Conservation (phyloP, 768 basidiomycete genomes). For the Sporobolomyces pararoseus region DNA sequence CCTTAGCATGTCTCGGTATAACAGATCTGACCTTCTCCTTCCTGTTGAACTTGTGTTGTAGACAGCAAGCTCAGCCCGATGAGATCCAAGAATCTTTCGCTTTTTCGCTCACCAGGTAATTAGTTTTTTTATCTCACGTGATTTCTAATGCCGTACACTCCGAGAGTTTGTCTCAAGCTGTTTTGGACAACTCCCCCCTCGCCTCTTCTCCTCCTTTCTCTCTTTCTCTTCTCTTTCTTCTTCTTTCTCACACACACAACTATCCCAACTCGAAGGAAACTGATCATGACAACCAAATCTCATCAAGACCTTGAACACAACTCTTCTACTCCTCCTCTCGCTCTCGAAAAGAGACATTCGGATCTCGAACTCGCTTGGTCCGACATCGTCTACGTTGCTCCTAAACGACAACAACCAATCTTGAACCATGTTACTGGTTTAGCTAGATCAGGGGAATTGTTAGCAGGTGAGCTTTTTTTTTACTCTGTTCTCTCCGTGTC, state of each 20-base stretch:
- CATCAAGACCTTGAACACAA: background rate
- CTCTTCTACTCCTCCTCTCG: background rate
- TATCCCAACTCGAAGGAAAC: too few relatives aligned
- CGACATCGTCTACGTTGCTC: slow-evolving; percentile 5
- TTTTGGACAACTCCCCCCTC: background rate
- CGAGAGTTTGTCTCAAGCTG: background rate
- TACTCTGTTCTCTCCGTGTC: background rate
- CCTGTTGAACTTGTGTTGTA: too few relatives aligned
- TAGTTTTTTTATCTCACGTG: background rate
- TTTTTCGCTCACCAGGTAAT: too few relatives aligned
- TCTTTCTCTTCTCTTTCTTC: background rate
- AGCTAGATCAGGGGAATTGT: slow-evolving; percentile 43
- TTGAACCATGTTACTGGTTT: slow-evolving; percentile 36
- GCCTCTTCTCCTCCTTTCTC: background rate
- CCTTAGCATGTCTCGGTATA: too few relatives aligned
- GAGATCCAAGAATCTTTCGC: too few relatives aligned
- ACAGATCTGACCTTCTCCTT: too few relatives aligned
- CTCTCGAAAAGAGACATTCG: background rate
- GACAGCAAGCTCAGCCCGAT: too few relatives aligned
- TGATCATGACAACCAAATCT: background rate
- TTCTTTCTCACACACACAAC: too few relatives aligned
- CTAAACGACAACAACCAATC: slow-evolving; percentile 31
- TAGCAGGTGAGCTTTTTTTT: slow-evolving; percentile 42
- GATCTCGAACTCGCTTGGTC: slow-evolving; percentile 15
- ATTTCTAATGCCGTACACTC: background rate